Evolutionary conservation across 148 eudicot species (phyloP).

Genomic region (Rhododendron ferrugineum): DNA sequence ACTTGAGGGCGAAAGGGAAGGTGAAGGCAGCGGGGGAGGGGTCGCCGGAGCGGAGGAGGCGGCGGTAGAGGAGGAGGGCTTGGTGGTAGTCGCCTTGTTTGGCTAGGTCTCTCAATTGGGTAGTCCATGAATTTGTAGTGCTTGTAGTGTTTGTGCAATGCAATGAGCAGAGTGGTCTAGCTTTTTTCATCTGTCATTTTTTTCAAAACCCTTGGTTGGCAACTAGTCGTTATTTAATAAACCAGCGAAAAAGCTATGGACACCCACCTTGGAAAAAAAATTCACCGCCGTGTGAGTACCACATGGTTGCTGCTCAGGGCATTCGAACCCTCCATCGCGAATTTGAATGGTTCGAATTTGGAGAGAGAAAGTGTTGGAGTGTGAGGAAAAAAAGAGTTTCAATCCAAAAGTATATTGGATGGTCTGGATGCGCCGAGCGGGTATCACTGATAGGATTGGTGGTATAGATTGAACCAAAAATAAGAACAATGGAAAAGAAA

Average conservation of each 20-base stretch:
- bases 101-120: conserved; percentile 44
- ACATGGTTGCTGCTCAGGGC: accelerated
- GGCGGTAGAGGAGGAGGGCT: conserved; percentile 49
- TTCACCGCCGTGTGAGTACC: too few species aligned
- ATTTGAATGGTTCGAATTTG: accelerated
- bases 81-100: conserved; percentile 41
- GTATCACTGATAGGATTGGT: too few species aligned
- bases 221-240: too few species aligned
- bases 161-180: background rate
- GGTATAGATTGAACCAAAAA: too few species aligned
- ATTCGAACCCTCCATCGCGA: too few species aligned
- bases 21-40: conserved; percentile 58
- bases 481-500: too few species aligned
- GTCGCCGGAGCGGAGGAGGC: conserved; percentile 47
- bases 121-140: conserved; percentile 39
- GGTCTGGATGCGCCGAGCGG: too few species aligned
- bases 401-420: too few species aligned
- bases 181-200: background rate
- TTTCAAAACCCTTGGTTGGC: background rate
- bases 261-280: too few species aligned
- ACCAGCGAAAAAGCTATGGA: too few species aligned
- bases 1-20: conserved; percentile 66
- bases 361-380: too few species aligned
- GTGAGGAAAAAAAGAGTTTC: too few species aligned
- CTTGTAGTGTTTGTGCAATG: background rate